Base-by-base conservation (phyloP, 2,329 filamentous ascomycete species). In the Penicillium digitatum region DNA sequence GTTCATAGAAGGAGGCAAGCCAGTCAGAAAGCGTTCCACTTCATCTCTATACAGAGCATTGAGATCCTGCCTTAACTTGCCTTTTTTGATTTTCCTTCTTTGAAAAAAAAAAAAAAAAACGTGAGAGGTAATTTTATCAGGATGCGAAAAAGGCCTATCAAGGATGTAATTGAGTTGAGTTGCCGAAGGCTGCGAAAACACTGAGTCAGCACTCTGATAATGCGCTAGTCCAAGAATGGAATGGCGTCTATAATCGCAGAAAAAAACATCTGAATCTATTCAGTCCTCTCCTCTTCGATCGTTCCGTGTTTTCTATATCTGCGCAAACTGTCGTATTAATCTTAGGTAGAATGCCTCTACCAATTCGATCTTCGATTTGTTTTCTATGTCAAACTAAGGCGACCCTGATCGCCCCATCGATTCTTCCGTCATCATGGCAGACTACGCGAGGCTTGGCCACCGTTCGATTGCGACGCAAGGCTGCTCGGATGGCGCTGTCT, bases 401-500 rank as follows among this genome's bases (percentile, higher is more conserved):
- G 10, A 54, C 60, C 12, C 27, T 61, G 40, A 34, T 58, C 38
- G 54, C 53, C 29, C 45, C 56, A 29, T 47, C 62, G 8, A 43
- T 50, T 16, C 32, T 65, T 39, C 48, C 55, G 32, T 56, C 64
- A 39, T 61, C 59, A 65, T 68, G 63, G 63, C 69, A 72, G 55
- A 54, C 66, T 38, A 59, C 66, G 18, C 69, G 73, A 55, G 62
- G 63, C 20, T 67, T 72, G 57, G 70, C 66, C 26, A 67, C 69
- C 24, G 63, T 58, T 40, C 65, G 67, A 39, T 55, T 65, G 42
- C 72, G 67, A 37, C 69, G 71, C 56, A 72, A 66, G 55, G 66
- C 68, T 18, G 62, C 73, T 31, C 72, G 74, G 24, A 74, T 74
- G 72, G 62, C 69, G 11, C 62, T 74, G 9, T 74, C 73, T 24